Evolutionary conservation across 495 filamentous ascomycete genomes (phyloP).

Genomic region (Thermothielavioides terrestris): DNA sequence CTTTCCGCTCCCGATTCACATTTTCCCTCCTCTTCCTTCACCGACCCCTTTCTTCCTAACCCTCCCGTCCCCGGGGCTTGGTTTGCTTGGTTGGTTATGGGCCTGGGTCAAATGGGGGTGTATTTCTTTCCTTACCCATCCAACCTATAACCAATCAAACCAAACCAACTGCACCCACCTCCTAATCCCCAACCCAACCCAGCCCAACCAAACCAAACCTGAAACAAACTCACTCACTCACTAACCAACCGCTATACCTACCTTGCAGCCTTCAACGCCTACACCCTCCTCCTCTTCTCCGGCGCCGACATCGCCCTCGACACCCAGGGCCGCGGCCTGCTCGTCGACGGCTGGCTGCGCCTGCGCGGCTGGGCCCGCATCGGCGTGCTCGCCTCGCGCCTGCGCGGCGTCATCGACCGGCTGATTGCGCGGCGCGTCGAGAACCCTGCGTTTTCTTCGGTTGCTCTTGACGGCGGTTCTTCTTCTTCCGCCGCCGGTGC

Average conservation of each 20-base stretch:
- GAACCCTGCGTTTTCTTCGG: slow-evolving; percentile 56
- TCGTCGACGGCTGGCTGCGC: slow-evolving; percentile 90
- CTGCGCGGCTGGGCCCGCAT: slow-evolving; percentile 91
- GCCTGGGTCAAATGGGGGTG: no score
- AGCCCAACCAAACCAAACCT: no score
- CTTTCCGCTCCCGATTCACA: background rate
- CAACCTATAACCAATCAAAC: no score
- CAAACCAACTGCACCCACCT: no score
- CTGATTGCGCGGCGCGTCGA: slow-evolving; percentile 71
- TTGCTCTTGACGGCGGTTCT: no score
- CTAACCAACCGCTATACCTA: background rate
- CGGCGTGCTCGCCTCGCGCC: slow-evolving; percentile 74
- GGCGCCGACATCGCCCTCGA: slow-evolving; percentile 78
- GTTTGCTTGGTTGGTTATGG: no score
- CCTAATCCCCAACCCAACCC: no score
- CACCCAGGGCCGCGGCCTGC: slow-evolving; percentile 74
- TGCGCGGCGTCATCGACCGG: slow-evolving; percentile 79
- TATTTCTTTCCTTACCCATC: no score
- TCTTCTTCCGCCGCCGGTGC: no score
- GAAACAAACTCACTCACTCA: background rate
- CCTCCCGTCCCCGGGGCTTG: no score
- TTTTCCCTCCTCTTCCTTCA: background rate
- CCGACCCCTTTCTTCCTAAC: background rate
- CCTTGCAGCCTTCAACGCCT: slow-evolving; percentile 72
- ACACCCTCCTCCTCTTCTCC: slow-evolving; percentile 82